phyloP scores from a whole-genome alignment of 1,139 yeast species.

The Diutina sp. region DNA sequence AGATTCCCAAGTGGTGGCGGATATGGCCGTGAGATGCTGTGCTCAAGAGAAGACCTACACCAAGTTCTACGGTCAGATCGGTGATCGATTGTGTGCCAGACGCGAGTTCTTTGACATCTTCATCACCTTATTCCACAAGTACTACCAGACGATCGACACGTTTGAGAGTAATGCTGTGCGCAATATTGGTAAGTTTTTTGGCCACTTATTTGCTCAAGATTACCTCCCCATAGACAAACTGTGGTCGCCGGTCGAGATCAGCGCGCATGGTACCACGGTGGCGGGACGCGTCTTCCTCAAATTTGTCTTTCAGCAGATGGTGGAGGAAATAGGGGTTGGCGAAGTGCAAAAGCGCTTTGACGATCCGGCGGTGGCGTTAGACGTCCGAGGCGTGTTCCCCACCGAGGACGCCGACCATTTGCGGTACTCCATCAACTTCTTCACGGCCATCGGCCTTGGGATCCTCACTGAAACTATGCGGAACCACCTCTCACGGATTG shows the following conservation, averaged over 20 bases:
- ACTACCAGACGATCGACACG: slow-evolving; percentile 48
- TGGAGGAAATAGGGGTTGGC: slow-evolving; percentile 60
- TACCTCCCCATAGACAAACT: slow-evolving; percentile 31
- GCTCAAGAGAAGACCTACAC: slow-evolving; percentile 83
- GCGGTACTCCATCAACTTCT: slow-evolving; percentile 76
- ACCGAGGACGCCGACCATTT: slow-evolving; percentile 37
- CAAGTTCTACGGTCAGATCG: slow-evolving; percentile 71
- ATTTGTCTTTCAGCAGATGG: slow-evolving; percentile 68
- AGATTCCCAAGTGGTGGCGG: slow-evolving; percentile 35
- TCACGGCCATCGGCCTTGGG: slow-evolving; percentile 89
- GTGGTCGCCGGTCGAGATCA: slow-evolving; percentile 51
- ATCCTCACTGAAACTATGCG: slow-evolving; percentile 76
- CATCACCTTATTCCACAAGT: slow-evolving; percentile 33
- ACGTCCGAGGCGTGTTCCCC: slow-evolving; percentile 38
- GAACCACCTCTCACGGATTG: slow-evolving; percentile 21
- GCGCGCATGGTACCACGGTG: slow-evolving; percentile 64
- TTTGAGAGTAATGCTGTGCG: slow-evolving; percentile 64
- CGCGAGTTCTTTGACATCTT: slow-evolving; percentile 29
- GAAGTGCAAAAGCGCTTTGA: slow-evolving; percentile 35
- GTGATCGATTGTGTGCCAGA: slow-evolving; percentile 48
- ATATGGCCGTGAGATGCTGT: slow-evolving; percentile 73
- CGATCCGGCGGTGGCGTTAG: slow-evolving; percentile 21
- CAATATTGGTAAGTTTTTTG: slow-evolving; percentile 78
- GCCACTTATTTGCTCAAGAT: slow-evolving; percentile 68
- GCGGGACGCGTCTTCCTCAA: slow-evolving; percentile 75